Base-by-base conservation (phyloP, 306 rosid species). In the Fragaria nilgerrensis region DNA sequence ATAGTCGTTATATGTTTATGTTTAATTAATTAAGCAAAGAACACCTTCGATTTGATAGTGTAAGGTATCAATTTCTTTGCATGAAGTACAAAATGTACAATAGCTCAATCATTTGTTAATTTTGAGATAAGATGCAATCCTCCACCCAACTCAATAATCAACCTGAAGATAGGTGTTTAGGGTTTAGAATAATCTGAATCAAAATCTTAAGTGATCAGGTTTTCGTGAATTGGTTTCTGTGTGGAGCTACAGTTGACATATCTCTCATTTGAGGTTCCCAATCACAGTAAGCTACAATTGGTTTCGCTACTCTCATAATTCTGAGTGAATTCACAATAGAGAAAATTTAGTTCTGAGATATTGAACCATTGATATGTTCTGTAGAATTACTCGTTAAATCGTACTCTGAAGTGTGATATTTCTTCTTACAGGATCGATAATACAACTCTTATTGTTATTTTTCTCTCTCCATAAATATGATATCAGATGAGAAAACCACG, bases 71-170 rank as follows among this genome's bases (percentile, higher is more conserved):
- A 64, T 37, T 64, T 34, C 48, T 36, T 53, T 53, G 76, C 49
- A 72, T 43, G n/a, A 53, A 53, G 66, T n/a, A 73, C 47, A 39
- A 67, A 67, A 41, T 47, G 74, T 47, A 25, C 62, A 36, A 48
- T 53, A 20, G 64, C 67, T 55, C 5, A 41, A 74, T 74, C 45
- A 56, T 41, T 56, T 43, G 5, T 32, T 32, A 32, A 32, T 36
- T 16, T 10, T 14, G 68, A 36, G 29, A 39, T 41, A 20, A 23
- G 43, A 73, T 23, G 41, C 77, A 58, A 56, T 74, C 68, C 23
- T 23, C 11, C 50, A 39, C 41, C 52, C 36, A 41, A 73, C 68
- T 56, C 7, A 73, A 55, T 55, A 73, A 55, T 55, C 22, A 36
- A 73, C 45, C 41, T 8, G 45, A 2, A 25, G 37, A 8, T 32